Evolutionary conservation across 1,284 basidiomycete species (phyloP), one percentile per base, ranked within the genome.

Genomic region (Paramarasmius palmivorus): DNA sequence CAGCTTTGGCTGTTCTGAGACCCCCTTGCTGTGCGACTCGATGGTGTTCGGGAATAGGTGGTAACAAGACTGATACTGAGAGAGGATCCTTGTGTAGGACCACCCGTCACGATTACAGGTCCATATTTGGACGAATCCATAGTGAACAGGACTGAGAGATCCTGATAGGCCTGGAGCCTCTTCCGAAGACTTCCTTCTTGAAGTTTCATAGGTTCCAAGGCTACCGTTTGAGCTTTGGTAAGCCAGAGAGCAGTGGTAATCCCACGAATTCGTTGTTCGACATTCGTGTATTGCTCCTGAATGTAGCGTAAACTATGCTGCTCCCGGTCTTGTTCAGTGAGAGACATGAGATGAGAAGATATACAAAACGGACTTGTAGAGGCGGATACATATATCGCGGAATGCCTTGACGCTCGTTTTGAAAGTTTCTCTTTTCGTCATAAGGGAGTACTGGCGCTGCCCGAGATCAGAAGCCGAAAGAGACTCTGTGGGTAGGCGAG

Each of bases 251-350:
- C 53, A 20, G 49, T 47, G 5, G 53, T 50, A 8, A 54, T 38
- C 9, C 48, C 40, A 26, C 53, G 41, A 39, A 54, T 54, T n/a
- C 53, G 53, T 32, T 23, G 40, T 45, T 49, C 55, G 15, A 50
- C 41, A 22, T 29, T 23, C 5, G 41, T 6, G 29, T 54, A 50
- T 29, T 46, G 39, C 15, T 49, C 52, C 5, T 29, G 15, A 7
- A 38, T 47, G 35, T 26, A n/a, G 7, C 29, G 29, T 6, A 32
- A 32, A 12, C 12, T 6, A 32, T 12, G 29, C 12, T 32, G 29
- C 29, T 32, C 29, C 29, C 29, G 29, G 29, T 32, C 12, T 6
- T n/a, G n/a, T n/a, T 32, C 29, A 32, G 29, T 12, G 29, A 32
- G 12, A 32, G 6, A 32, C 29, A 32, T 32, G 29, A n/a, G n/a